Conservation (phyloP, 208 protist species). For the Crithidia fasciculata region DNA sequence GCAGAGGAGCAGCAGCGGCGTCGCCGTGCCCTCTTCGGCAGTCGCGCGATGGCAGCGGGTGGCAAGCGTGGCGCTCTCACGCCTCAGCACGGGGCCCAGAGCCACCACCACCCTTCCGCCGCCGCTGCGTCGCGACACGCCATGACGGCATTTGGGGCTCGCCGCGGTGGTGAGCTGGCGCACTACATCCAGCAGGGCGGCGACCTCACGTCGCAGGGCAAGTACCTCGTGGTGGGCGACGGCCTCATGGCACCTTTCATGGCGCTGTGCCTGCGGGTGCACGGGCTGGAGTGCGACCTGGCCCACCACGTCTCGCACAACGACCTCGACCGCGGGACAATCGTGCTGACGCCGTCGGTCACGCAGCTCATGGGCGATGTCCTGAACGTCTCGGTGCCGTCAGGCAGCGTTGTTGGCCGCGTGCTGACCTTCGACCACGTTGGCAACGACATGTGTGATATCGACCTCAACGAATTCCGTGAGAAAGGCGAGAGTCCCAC, state of each 20-base stretch:
- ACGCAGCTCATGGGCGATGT: conserved; percentile 93
- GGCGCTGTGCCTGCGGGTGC: conserved; percentile 89
- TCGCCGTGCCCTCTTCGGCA: conserved; percentile 76
- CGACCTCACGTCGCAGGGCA: conserved; percentile 62
- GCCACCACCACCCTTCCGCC: not conserved
- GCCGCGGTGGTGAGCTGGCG: conserved; percentile 55
- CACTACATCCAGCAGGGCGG: conserved; percentile 51
- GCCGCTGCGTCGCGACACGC: conserved; percentile 26
- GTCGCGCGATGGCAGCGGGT: conserved; percentile 82
- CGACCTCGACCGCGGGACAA: conserved; percentile 84
- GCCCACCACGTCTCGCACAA: conserved; percentile 69
- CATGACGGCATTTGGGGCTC: conserved; percentile 64
- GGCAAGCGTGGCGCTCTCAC: conserved; percentile 39
- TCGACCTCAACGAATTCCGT: conserved; percentile 93
- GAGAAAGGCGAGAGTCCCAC: conserved; percentile 93
- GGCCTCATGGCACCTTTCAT: conserved; percentile 93
- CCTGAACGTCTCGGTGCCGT: conserved; percentile 90
- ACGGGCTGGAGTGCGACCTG: conserved; percentile 90
- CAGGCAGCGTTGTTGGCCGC: conserved; percentile 87
- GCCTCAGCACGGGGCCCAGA: conserved; percentile 2
- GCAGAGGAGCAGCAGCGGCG: conserved; percentile 32
- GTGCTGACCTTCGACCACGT: conserved; percentile 92
- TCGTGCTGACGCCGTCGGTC: conserved; percentile 90
- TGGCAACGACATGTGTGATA: conserved; percentile 92
- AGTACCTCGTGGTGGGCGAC: conserved; percentile 92